Percentiles rank a stretch among this genome's conserved stretches.
Conservation (phyloP, 352 stramenopile genomes). For the Phytophthora idaei region DNA sequence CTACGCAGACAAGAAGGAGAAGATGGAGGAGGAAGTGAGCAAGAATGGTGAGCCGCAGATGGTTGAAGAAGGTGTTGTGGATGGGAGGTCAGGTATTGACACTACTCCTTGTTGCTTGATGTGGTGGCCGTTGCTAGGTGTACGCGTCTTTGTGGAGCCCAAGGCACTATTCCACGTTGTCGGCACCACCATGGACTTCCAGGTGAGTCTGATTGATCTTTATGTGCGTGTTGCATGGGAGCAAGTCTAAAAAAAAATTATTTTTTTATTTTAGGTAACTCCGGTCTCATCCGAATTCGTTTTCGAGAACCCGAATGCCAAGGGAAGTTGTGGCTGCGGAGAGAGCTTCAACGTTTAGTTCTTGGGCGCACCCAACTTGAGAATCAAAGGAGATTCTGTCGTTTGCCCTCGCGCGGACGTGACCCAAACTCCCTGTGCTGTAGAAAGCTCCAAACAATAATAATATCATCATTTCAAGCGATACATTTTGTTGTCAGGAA, state of each 20-base stretch:
- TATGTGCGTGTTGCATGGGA: not conserved
- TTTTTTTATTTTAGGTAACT: slow-evolving; percentile 76
- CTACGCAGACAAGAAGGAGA: slow-evolving; percentile 96
- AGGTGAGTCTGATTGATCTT: slow-evolving; percentile 36
- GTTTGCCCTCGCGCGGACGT: slow-evolving; percentile 8
- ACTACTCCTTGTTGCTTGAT: slow-evolving; percentile 7
- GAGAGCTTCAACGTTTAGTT: slow-evolving; percentile 99
- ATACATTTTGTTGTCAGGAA: not conserved
- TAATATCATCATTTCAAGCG: slow-evolving; percentile 44
- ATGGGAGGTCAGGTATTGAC: slow-evolving; percentile 8
- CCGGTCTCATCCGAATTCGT: slow-evolving; percentile 98
- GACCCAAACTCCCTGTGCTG: slow-evolving; percentile 21
- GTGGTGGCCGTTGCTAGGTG: slow-evolving; percentile 48
- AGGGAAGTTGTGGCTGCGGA: slow-evolving; percentile 98
- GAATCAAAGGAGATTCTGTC: slow-evolving; percentile 17
- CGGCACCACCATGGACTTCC: slow-evolving; percentile 98
- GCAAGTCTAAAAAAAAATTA: not conserved
- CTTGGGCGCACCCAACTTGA: slow-evolving; percentile 5
- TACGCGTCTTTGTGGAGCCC: slow-evolving; percentile 98
- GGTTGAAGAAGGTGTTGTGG: slow-evolving; percentile 4
- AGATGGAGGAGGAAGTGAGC: slow-evolving; percentile 94
- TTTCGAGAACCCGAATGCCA: slow-evolving; percentile 99
- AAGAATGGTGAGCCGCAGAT: slow-evolving; percentile 65
- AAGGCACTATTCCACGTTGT: slow-evolving; percentile 99
- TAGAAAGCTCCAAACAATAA: slow-evolving; percentile 32